Evolutionary conservation across 2,329 filamentous ascomycete species (phyloP).

Genomic region (Chrysoporthe puriensis): DNA sequence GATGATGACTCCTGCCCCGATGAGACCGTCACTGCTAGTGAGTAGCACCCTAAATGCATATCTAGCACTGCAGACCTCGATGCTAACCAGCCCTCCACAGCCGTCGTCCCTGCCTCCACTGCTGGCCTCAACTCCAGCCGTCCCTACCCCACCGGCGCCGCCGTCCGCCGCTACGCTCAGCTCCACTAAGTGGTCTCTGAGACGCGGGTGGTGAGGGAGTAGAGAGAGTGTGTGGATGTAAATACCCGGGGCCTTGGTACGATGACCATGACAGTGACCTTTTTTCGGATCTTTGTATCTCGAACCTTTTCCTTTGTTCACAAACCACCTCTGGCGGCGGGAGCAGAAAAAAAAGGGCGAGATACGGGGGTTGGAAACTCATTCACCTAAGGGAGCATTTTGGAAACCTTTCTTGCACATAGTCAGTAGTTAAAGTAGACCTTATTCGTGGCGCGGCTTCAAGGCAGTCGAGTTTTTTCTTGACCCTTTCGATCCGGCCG

Average conservation of each 20-base stretch:
- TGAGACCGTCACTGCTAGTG: conserved; percentile 28
- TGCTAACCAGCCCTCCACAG: conserved; percentile 2
- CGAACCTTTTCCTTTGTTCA: conserved; percentile 24
- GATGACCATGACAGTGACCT: conserved; percentile 27
- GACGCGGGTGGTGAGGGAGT: neutral
- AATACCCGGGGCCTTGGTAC: conserved; percentile 25
- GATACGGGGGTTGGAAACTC: conserved; percentile 10
- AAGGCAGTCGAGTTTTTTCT: neutral
- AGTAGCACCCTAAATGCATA: neutral
- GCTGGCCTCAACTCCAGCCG: conserved; percentile 21
- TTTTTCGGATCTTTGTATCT: conserved; percentile 24
- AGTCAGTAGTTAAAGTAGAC: conserved; percentile 16
- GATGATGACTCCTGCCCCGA: conserved; percentile 25
- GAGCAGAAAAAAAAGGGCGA: conserved; percentile 11
- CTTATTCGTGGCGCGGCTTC: conserved; percentile 1
- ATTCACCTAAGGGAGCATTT: neutral
- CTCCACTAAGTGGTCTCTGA: conserved; percentile 24
- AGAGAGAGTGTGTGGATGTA: neutral
- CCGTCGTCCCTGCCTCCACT: conserved; percentile 21
- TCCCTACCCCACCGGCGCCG: conserved; percentile 27
- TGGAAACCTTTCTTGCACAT: conserved; percentile 16
- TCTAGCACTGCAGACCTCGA: neutral
- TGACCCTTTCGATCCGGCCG: neutral
- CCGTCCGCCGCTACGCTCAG: conserved; percentile 28
- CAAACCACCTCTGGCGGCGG: neutral